Base-by-base conservation (phyloP, 2,329 filamentous ascomycete species). In the Claviceps capensis region DNA sequence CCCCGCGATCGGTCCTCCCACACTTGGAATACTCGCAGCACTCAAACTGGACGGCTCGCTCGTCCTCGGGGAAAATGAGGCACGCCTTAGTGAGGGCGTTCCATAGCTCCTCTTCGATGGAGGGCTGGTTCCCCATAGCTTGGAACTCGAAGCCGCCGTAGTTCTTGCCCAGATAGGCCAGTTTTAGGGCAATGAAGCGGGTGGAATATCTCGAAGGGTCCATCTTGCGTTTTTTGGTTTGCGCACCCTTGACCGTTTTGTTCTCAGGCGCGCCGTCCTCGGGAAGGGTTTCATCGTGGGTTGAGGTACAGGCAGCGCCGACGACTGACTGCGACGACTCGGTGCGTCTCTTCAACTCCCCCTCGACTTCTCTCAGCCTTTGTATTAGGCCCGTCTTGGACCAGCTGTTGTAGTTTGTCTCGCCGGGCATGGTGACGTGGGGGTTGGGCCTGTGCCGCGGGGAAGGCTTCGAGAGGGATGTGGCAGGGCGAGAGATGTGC, bases 61-160 rank as follows among this genome's bases (percentile, higher is more conserved):
- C 74, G 58, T 75, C 73, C 53, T 77, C 71, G 16, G 88, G 86
- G 55, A 85, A 85, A 54, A 98, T 94, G 55, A 98, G 73, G 50
- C 85, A 80, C 5, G 86, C 81, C 67, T 86, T 91, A 52, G 83
- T 81, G 58, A 98, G 71, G 0, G 90, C 93, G 68, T 90, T 90
- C 87, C 89, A 98, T 48, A 98, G 65, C 67, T 90, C 86, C 68
- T 95, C 89, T 67, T 98, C 93, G 56, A 98, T 86, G 0, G 89
- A 90, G 5, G 91, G 83, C 56, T 87, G 66, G 3, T 80, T 70
- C 54, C 85, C 85, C 58, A 81, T 81, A 54, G 78, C 76, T 62
- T 91, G 84, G 67, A 91, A 87, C 71, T 98, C 93, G 65, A 89
- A 94, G 1, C 93, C 93, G 67, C 93, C 91, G 67, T 97, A 98